A percentile compares a stretch with the other conserved stretches of the same genome.
These are phyloP conservation scores for Austroboletus niveus DNA, from an alignment of 1,284 basidiomycete genomes.

Conservation along the genomic window DNA sequence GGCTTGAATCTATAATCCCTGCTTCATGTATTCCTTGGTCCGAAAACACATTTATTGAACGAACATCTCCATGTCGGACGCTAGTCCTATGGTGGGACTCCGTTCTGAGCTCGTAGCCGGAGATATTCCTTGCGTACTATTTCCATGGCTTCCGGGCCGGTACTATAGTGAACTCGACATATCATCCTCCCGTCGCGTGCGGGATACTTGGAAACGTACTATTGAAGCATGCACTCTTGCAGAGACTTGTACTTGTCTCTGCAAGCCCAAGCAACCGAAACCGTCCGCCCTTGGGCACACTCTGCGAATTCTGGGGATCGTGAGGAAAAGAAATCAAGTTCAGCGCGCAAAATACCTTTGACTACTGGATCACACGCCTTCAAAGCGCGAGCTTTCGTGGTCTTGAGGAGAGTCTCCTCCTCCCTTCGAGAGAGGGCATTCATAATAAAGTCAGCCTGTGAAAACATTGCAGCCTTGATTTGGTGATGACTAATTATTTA, in stretches of 20 bases:
- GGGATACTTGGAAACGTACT: constrained; percentile 47
- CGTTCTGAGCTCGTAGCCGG: constrained; percentile 49
- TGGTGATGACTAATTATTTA: constrained; percentile 16
- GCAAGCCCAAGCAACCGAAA: constrained; percentile 86
- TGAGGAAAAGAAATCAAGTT: neutral
- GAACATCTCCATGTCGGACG: too few species aligned
- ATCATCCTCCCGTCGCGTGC: constrained; percentile 1
- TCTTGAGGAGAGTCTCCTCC: constrained; percentile 80
- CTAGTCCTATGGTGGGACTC: neutral
- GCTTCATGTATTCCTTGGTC: neutral
- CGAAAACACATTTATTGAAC: too few species aligned
- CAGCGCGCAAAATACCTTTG: constrained; percentile 49
- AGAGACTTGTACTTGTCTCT: constrained; percentile 65
- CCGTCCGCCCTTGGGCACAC: constrained; percentile 77
- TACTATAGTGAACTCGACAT: constrained; percentile 41
- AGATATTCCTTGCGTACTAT: constrained; percentile 69
- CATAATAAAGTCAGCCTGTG: constrained; percentile 43
- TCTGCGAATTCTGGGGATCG: constrained; percentile 70
- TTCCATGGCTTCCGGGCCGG: constrained; percentile 72
- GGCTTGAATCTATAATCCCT: too few species aligned
- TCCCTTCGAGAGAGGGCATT: constrained; percentile 86
- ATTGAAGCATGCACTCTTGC: constrained; percentile 80
- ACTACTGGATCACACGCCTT: constrained; percentile 77
- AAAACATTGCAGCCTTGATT: constrained; percentile 1
- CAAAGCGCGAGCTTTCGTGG: constrained; percentile 77